These are phyloP conservation scores for Penicillium sp. DNA, from an alignment of 2,329 filamentous ascomycete species.

Conservation along the genomic window DNA sequence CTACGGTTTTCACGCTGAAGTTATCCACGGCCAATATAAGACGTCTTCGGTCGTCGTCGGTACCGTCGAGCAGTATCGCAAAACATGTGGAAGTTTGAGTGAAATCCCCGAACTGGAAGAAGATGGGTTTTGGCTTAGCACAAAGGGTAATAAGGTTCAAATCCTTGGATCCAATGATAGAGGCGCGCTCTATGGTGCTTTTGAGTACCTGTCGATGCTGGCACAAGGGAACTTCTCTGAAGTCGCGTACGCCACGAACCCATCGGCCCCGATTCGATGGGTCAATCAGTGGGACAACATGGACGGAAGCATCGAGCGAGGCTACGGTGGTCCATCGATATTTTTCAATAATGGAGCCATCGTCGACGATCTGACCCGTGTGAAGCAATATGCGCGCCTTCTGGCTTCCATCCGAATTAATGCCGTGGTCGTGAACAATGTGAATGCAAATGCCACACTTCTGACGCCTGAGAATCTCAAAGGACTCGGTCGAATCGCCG, in stretches of 20 bases:
- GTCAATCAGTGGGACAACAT: constrained; percentile 71
- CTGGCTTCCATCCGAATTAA: constrained; percentile 64
- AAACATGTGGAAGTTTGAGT: constrained; percentile 16
- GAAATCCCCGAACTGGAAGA: constrained; percentile 28
- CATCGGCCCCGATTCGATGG: constrained; percentile 61
- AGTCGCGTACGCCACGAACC: constrained; percentile 51
- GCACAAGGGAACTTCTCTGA: constrained; percentile 54
- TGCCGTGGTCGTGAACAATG: constrained; percentile 65
- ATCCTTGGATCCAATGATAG: constrained; percentile 59
- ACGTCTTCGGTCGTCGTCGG: constrained; percentile 26
- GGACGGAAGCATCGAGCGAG: constrained; percentile 62
- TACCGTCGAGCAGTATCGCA: constrained; percentile 30
- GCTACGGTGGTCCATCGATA: constrained; percentile 64
- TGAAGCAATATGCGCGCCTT: constrained; percentile 60
- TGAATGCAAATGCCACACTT: constrained; percentile 61
- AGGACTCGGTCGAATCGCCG: constrained; percentile 59
- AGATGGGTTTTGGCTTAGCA: constrained; percentile 58
- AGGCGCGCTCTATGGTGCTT: constrained; percentile 64
- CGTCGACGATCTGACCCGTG: constrained; percentile 57
- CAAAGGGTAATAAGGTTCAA: constrained; percentile 44
- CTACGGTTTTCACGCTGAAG: constrained; percentile 46
- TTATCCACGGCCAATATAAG: constrained; percentile 27
- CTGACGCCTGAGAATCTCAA: constrained; percentile 56
- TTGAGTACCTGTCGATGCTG: constrained; percentile 63
- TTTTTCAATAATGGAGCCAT: constrained; percentile 59